These are phyloP conservation scores for Hippophae gyantsensis DNA, from an alignment of 306 rosid species.

Conservation along the genomic window DNA sequence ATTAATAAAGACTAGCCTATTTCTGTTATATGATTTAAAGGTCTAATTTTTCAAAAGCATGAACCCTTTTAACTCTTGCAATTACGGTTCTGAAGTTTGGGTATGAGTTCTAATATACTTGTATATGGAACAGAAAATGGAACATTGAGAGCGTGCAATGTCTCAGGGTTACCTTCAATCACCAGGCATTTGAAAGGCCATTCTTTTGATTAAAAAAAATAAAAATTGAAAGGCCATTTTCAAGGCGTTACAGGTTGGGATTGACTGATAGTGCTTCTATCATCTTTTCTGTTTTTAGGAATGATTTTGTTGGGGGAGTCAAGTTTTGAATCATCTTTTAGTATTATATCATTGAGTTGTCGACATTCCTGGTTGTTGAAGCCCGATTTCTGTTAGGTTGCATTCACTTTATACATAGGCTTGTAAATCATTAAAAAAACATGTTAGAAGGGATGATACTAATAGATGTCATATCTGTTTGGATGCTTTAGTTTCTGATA, in stretches of 20 bases:
- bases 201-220: no score
- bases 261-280: constrained; percentile 39
- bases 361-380: constrained; percentile 11
- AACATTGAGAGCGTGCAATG: constrained; percentile 79
- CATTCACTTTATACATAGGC: no score
- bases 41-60: constrained; percentile 11
- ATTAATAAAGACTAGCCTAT: background rate
- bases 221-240: no score
- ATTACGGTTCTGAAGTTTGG: constrained; percentile 93
- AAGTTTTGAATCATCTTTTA: no score
- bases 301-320: background rate
- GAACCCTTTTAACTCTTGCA: constrained; percentile 37
- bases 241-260: constrained; percentile 98
- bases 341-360: background rate
- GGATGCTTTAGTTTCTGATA: no score
- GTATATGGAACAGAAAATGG: constrained; percentile 96
- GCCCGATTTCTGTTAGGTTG: no score
- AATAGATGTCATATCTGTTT: no score
- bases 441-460: no score
- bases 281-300: constrained; percentile 25
- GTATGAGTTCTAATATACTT: constrained; percentile 89
- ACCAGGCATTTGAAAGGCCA: constrained; percentile 70
- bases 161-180: constrained; percentile 69
- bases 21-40: constrained; percentile 10
- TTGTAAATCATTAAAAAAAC: no score